Percentiles rank a stretch among this genome's conserved stretches.
phyloP scores from a whole-genome alignment of 1,139 yeast genomes.

The Pichia sp. region DNA sequence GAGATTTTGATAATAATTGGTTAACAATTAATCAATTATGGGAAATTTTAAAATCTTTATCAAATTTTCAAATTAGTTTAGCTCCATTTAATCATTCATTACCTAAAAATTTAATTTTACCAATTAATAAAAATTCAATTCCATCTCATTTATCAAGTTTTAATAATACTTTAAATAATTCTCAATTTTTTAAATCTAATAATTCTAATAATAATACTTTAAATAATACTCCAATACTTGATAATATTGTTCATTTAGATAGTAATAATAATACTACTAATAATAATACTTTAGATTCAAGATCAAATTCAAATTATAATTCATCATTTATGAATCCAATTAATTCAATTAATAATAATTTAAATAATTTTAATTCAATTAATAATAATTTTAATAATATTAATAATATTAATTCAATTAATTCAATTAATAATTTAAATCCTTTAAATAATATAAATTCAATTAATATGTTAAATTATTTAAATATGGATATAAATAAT shows the following conservation, averaged over 20 bases:
- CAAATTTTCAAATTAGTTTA: conserved; percentile 26
- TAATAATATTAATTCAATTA: not conserved
- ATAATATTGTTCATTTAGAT: too few relatives aligned
- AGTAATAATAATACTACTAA: too few relatives aligned
- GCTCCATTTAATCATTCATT: conserved; percentile 11
- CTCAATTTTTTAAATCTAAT: too few relatives aligned
- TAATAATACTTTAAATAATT: too few relatives aligned
- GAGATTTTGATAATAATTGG: conserved; percentile 41
- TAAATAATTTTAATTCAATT: not conserved
- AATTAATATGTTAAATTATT: conserved; percentile 1
- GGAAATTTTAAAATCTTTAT: conserved; percentile 14
- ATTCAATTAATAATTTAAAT: too few relatives aligned
- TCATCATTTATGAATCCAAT: not conserved
- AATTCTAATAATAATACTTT: too few relatives aligned
- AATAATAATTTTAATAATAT: not conserved
- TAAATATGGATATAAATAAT: not conserved
- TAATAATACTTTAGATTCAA: conserved; percentile 3
- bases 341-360: too few relatives aligned
- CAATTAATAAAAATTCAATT: too few relatives aligned
- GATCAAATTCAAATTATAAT: conserved; percentile 5
- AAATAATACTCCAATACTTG: not conserved
- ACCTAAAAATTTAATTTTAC: not conserved
- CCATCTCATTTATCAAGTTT: too few relatives aligned
- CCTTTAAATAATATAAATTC: not conserved
- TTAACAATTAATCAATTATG: conserved; percentile 36